These are phyloP conservation scores for Trichoderma erinaceum DNA, from an alignment of 495 filamentous ascomycete genomes.

Conservation along the genomic window DNA sequence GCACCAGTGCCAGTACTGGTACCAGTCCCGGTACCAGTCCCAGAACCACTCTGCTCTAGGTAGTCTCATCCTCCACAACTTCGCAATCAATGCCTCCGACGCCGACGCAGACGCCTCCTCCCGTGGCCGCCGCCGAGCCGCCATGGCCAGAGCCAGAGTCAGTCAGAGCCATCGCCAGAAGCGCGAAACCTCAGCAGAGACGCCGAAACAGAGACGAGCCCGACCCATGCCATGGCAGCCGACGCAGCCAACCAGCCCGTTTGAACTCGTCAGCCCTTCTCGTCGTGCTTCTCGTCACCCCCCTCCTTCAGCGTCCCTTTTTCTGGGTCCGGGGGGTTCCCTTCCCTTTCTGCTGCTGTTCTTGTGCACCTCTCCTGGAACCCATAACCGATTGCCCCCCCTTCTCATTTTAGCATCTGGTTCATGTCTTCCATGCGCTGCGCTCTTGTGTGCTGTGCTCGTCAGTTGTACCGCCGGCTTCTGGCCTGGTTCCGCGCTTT, in stretches of 20 bases:
- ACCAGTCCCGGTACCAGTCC: too few relatives aligned
- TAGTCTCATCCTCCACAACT: too few relatives aligned
- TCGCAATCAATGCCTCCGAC: too few relatives aligned
- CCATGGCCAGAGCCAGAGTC: too few relatives aligned
- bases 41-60: too few relatives aligned
- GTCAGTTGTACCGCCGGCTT: neutral
- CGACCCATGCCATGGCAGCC: neutral
- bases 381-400: neutral
- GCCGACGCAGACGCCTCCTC: too few relatives aligned
- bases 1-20: too few relatives aligned
- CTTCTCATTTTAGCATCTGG: conserved; percentile 5
- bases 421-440: neutral
- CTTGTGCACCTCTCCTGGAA: neutral
- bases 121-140: too few relatives aligned
- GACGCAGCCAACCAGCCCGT: neutral
- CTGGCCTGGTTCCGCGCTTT: neutral
- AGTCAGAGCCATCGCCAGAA: too few relatives aligned
- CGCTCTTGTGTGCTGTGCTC: neutral
- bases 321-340: neutral
- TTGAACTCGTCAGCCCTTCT: conserved; percentile 4
- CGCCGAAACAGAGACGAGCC: neutral
- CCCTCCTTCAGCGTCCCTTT: conserved; percentile 3
- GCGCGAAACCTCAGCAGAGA: too few relatives aligned
- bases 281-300: neutral
- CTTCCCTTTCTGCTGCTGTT: too few relatives aligned